Conservation (phyloP, 768 basidiomycete species). For the Boletus pseudo-olivaceus region DNA sequence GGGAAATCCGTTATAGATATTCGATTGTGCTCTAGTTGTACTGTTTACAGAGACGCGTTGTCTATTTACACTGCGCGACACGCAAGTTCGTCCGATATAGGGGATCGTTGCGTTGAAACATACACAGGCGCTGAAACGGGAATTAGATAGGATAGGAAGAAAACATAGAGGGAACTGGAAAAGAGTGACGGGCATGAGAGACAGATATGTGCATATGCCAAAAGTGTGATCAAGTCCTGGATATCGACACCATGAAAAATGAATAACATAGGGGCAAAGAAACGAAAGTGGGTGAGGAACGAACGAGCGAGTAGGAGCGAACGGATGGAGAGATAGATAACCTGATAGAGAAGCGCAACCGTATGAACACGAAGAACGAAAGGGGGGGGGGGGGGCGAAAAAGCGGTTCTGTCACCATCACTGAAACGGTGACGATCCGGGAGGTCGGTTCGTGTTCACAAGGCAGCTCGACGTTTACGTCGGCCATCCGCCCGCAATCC, state of each 20-base stretch:
- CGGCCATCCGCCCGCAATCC: slow-evolving; percentile 76
- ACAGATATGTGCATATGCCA: neutral
- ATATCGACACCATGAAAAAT: slow-evolving; percentile 8
- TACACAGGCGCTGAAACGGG: slow-evolving; percentile 9
- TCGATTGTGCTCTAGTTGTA: slow-evolving; percentile 19
- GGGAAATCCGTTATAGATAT: slow-evolving; percentile 7
- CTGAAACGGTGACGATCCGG: slow-evolving; percentile 11
- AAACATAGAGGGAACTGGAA: neutral
- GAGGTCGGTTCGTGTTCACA: slow-evolving; percentile 6
- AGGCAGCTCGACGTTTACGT: slow-evolving; percentile 38
- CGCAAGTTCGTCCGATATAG: neutral
- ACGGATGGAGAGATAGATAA: slow-evolving; percentile 11
- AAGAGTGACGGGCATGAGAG: slow-evolving; percentile 11
- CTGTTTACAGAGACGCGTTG: slow-evolving; percentile 10
- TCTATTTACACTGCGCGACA: neutral
- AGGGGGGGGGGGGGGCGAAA: neutral
- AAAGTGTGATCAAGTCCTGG: slow-evolving; percentile 10
- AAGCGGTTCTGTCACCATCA: neutral
- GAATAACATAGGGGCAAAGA: slow-evolving; percentile 2
- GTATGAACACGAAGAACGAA: slow-evolving; percentile 19
- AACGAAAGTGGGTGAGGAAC: neutral
- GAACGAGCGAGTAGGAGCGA: neutral
- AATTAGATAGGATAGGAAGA: neutral
- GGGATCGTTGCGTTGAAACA: neutral
- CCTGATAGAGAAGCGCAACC: slow-evolving; percentile 14